Evolutionary conservation across 805 yeast species (phyloP).

Genomic region (Candida alai): DNA sequence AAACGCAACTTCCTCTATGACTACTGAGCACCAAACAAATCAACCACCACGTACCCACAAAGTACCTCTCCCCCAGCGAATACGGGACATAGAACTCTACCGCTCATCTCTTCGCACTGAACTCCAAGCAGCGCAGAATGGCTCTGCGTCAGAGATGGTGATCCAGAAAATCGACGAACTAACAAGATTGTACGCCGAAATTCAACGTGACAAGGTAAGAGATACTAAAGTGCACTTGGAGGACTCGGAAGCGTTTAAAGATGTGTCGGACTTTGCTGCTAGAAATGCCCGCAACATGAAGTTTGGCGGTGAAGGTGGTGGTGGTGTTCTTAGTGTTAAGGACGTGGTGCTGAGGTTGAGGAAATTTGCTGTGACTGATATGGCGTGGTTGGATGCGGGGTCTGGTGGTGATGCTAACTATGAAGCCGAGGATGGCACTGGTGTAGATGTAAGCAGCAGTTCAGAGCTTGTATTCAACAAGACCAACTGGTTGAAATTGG

Average conservation of each 20-base stretch:
- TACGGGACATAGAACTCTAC: no score
- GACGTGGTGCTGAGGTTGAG: conserved; percentile 42
- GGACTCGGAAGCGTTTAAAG: conserved; percentile 62
- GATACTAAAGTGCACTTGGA: conserved; percentile 37
- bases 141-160: conserved; percentile 53
- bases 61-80: no score
- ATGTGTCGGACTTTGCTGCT: conserved; percentile 59
- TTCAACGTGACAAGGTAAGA: conserved; percentile 27
- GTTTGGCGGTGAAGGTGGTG: conserved; percentile 52
- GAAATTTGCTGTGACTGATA: conserved; percentile 23
- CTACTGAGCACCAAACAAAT: no score
- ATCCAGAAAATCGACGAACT: conserved; percentile 14
- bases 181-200: conserved; percentile 7
- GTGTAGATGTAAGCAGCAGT: conserved; percentile 5
- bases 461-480: conserved; percentile 34
- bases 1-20: no score
- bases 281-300: conserved; percentile 59
- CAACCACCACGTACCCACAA: no score
- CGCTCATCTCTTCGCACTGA: no score
- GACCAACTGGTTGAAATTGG: conserved; percentile 59
- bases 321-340: conserved; percentile 44
- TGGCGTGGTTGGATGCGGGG: conserved; percentile 5
- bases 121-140: conserved; percentile 52
- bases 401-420: conserved; percentile 15
- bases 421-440: conserved; percentile 13